Base-by-base conservation (phyloP, 108 stramenopile genomes). In the Mediolabrus comicus region DNA sequence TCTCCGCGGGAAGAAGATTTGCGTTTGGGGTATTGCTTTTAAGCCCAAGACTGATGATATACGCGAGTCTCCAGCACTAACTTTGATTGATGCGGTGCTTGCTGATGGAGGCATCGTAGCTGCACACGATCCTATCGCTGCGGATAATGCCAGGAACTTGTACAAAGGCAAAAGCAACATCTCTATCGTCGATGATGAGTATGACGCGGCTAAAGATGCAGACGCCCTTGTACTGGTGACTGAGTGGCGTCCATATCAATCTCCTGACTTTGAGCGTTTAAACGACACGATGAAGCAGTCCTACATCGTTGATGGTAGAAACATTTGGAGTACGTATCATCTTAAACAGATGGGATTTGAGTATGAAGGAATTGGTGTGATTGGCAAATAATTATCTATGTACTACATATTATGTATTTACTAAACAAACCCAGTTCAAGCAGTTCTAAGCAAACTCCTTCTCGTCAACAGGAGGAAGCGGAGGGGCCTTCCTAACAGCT, bases 31-130 rank as follows among this genome's bases (percentile, higher is more conserved):
- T 11, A 39, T 62, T 29, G 62, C 62, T 25, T 62, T 62, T 27
- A 62, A 62, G 29, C 62, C 62, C 24, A 62, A 62, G 28, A 62
- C 62, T n/a, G 62, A 62, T 13, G 62, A 62, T 49, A 62, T 62
- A 41, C 62, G 62, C 6, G 62, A 62, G 41, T 43, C 39, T 3
- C 62, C 62, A n/a, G 43, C 62, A 30, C 3, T 62, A 14, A 62
- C 38, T 3, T 62, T 62, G 28, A 62, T 62, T 41, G 62, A 62
- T 29, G 39, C 38, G 1, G 62, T 62, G 26, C 38, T 62, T 28
- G 62, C 62, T 27, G 62, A 62, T 29, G 62, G 62, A 41, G 62
- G 62, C 0, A 36, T 27, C 3, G 28, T 62, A 2, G 11, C 35
- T 3, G 62, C 62, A 3, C 62, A 62, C 14, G 62, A 62, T 46